Conservation (phyloP, 768 basidiomycete genomes). For the Pholiota molesta region DNA sequence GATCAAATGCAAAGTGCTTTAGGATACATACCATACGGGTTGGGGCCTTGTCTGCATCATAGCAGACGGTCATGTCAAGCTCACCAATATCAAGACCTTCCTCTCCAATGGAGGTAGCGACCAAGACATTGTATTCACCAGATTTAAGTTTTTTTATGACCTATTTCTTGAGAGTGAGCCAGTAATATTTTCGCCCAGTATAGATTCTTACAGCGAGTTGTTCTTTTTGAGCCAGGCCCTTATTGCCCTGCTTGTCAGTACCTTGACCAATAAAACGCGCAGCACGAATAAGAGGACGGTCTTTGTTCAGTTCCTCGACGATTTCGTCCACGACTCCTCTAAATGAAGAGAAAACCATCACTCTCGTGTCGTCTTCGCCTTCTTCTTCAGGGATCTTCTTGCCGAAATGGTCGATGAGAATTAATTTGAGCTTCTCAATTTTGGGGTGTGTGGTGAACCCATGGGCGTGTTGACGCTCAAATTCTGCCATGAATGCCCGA, state of each 20-base stretch:
- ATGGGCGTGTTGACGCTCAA: slow-evolving; percentile 56
- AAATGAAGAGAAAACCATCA: slow-evolving; percentile 95
- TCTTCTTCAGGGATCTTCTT: slow-evolving; percentile 45
- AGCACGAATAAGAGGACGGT: slow-evolving; percentile 79
- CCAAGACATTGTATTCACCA: slow-evolving; percentile 88
- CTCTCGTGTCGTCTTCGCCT: slow-evolving; percentile 60
- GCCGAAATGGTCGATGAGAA: slow-evolving; percentile 82
- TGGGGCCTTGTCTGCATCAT: slow-evolving; percentile 94
- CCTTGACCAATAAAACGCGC: slow-evolving; percentile 92
- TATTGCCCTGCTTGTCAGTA: slow-evolving; percentile 80
- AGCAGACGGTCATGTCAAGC: slow-evolving; percentile 94
- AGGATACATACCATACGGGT: slow-evolving; percentile 82
- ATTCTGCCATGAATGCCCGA: slow-evolving; percentile 64
- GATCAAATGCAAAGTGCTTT: not conserved
- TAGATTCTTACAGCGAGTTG: slow-evolving; percentile 72
- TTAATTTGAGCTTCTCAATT: slow-evolving; percentile 77
- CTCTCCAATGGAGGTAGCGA: slow-evolving; percentile 96
- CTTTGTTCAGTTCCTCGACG: slow-evolving; percentile 74
- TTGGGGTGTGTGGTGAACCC: slow-evolving; percentile 85
- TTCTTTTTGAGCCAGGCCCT: slow-evolving; percentile 88
- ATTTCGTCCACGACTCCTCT: slow-evolving; percentile 92
- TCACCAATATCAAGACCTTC: slow-evolving; percentile 99
- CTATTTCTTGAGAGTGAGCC: slow-evolving; percentile 41
- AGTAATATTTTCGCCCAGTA: not conserved
- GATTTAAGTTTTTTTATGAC: slow-evolving; percentile 85